Evolutionary conservation across 441 rosid species (phyloP).

Genomic region (Adansonia gregorii): DNA sequence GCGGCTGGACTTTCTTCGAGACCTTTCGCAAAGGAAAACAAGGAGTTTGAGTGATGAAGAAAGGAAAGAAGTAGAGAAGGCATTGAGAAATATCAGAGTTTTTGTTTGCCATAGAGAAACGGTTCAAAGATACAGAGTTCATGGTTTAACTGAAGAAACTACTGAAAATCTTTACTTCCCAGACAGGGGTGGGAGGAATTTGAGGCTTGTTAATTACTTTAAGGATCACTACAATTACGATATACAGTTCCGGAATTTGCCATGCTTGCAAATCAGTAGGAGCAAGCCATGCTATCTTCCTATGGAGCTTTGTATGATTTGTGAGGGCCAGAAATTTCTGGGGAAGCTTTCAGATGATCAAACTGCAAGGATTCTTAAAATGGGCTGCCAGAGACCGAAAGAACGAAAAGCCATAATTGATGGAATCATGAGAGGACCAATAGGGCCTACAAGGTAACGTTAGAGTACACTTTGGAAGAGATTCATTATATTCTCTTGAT

Average conservation of each 20-base stretch:
- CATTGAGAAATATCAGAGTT: slow-evolving; percentile 75
- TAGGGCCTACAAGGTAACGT: slow-evolving; percentile 85
- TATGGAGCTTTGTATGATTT: slow-evolving; percentile 91
- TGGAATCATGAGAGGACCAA: slow-evolving; percentile 76
- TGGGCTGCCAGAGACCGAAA: slow-evolving; percentile 91
- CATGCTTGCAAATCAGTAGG: slow-evolving; percentile 91
- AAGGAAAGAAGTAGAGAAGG: slow-evolving; percentile 83
- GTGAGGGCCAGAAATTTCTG: slow-evolving; percentile 98
- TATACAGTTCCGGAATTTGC: slow-evolving; percentile 77
- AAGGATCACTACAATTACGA: slow-evolving; percentile 82
- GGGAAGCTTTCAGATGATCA: slow-evolving; percentile 97
- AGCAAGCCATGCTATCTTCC: slow-evolving; percentile 94
- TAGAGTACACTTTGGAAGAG: background rate
- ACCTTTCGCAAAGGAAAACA: slow-evolving; percentile 70
- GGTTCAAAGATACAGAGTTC: slow-evolving; percentile 82
- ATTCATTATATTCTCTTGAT: background rate
- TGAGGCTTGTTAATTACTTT: slow-evolving; percentile 81
- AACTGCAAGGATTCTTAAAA: slow-evolving; percentile 83
- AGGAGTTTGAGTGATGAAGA: slow-evolving; percentile 69
- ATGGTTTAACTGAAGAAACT: slow-evolving; percentile 73
- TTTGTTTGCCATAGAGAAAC: slow-evolving; percentile 96
- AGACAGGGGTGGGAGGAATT: slow-evolving; percentile 74
- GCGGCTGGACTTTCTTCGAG: slow-evolving; percentile 76
- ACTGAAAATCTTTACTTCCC: slow-evolving; percentile 81
- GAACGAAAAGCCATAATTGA: slow-evolving; percentile 88